Base-by-base conservation (phyloP, 2,329 filamentous ascomycete genomes). In the Penicillium sp. region DNA sequence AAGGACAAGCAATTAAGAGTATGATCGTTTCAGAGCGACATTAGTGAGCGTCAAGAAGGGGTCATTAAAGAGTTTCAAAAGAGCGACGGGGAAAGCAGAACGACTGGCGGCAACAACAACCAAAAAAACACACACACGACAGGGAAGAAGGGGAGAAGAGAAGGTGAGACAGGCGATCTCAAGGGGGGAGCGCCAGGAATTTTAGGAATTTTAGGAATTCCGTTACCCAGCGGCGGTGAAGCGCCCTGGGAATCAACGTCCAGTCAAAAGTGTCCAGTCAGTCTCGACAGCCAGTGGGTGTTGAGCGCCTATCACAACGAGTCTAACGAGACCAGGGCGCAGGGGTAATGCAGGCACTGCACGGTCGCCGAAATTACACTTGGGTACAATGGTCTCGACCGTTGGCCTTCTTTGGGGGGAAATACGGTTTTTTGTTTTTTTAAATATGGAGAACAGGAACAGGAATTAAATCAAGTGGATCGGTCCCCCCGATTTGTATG, bases 161-260 rank as follows among this genome's bases (percentile, higher is more conserved):
- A 59, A 12, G 42, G 49, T 64, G 62, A 64, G 62, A 64, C 62
- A 64, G 30, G 51, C 26, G 61, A 60, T 54, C 51, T 54, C 51
- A 40, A 54, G 51, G 51, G 59, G 56, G 26, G 60, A 33, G 60
- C 61, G 61, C 51, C 22, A 63, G 66, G 69, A 70, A 70, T 72
- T 40, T 28, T 30, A 63, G 66, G 69, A 70, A 70, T 72, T 40
- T 28, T 30, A 63, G 66, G 69, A 70, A 70, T 72, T 40, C 12
- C 8, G 33, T 66, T 71, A 65, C 68, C 66, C 72, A 72, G 72
- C 72, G 70, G 72, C 69, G 71, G 70, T 72, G 67, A 69, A 64
- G 38, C 54, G 59, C 38, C 24, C 9, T 19, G 30, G 30, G 30
- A 19, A 12, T 10, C n/a, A 22, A 44, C 10, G 17, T 22, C 44